Evolutionary conservation across 2,329 filamentous ascomycete genomes (phyloP), one percentile per base, ranked within the genome.

Genomic region (Rhexocercosporidium sp.): DNA sequence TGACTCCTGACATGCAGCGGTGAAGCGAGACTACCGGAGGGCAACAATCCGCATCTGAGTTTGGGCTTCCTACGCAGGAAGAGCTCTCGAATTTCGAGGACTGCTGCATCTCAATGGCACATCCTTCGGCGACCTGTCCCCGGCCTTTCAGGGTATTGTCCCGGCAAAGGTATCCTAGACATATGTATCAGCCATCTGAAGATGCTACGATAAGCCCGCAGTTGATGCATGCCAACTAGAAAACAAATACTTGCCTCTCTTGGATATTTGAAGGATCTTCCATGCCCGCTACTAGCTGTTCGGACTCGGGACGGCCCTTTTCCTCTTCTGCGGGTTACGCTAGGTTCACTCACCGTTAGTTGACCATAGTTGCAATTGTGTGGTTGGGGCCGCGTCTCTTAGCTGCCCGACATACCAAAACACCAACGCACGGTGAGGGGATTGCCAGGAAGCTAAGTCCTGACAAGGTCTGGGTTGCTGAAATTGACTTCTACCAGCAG

Each of bases 1-100:
- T 47, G 57, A 46, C 31, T 49, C 20, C n/a, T 47, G n/a, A 59
- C 12, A 62, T 62, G 12, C 53, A 64, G 64, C 61, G 64, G 67
- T 65, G 54, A 41, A 41, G 29, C 31, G 56, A 68, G 62, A 46
- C 63, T 60, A 8, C 8, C 60, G 59, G 64, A 60, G 29, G 27
- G 31, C 51, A 34, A 59, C 44, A 65, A 53, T 51, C 63, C 63
- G 67, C 34, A 16, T 47, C 54, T 67, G 34, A 29, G 47, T 61
- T 49, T 66, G 46, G 57, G 51, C 29, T 31, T 31, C n/a, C 12
- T 57, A 4, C 54, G 22, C 25, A 29, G 27, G 25, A 31, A 29
- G 54, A 57, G 37, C 18, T 2, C 11, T 34, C 7, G 51, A n/a
- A 37, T 14, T 25, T 49, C 37, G 29, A 37, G 31, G 29, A 49